phyloP scores from a whole-genome alignment of 257 asterid genomes.

The Gentiana macrophylla region DNA sequence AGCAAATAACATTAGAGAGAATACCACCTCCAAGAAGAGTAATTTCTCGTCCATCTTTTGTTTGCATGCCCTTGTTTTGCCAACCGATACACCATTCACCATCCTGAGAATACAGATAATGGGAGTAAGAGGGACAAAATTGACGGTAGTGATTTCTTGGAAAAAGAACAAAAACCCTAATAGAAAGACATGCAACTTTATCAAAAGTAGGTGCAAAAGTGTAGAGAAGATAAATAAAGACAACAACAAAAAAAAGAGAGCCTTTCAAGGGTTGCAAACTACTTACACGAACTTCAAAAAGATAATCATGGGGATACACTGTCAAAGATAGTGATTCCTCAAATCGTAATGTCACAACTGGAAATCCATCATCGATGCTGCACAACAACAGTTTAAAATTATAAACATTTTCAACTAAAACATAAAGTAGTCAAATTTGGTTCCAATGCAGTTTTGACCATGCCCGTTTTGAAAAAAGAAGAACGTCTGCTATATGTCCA shows the following conservation, averaged over 20 bases:
- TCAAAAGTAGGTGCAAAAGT: neutral
- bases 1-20: neutral
- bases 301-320: slow-evolving; percentile 73
- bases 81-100: slow-evolving; percentile 67
- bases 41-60: slow-evolving; percentile 39
- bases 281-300: slow-evolving; percentile 61
- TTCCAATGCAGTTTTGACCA: no score
- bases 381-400: slow-evolving; percentile 17
- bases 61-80: slow-evolving; percentile 49
- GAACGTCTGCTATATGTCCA: no score
- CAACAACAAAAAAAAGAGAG: neutral
- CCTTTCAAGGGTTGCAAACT: slow-evolving; percentile 1
- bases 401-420: no score
- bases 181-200: neutral
- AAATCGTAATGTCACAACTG: slow-evolving; percentile 68
- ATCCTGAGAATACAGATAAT: slow-evolving; percentile 32
- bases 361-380: slow-evolving; percentile 87
- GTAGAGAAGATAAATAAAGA: neutral
- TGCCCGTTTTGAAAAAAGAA: no score
- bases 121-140: no score
- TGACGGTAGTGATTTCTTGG: no score
- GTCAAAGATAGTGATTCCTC: slow-evolving; percentile 49
- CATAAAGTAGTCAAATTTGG: no score
- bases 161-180: neutral
- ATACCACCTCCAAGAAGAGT: slow-evolving; percentile 82